Base-by-base conservation (phyloP, 2,329 filamentous ascomycete species). In the Triangularia verruculosa region DNA sequence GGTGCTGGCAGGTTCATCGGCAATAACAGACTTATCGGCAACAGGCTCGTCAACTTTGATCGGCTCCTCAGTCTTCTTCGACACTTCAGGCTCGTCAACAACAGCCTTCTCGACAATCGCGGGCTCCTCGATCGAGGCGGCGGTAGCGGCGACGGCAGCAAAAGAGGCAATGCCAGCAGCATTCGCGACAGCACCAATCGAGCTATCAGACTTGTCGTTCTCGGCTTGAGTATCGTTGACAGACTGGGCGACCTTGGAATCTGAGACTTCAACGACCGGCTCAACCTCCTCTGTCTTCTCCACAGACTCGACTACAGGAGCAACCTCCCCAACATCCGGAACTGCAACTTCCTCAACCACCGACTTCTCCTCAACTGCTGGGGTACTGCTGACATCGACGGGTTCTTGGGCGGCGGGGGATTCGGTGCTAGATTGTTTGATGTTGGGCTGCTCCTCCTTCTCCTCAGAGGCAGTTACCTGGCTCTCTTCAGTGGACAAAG, bases 11-110 rank as follows among this genome's bases (percentile, higher is more conserved):
- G 68, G 28, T 27, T 65, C 59, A 55, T 68, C 66, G 24, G 39
- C 34, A 51, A 54, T 52, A 32, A 60, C 52, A 54, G 61, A 7
- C 17, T 66, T 64, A 25, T 66, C 64, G n/a, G 64, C 64, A 39
- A 64, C 58, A 6, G 66, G 39, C 39, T 47, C n/a, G 52, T 25
- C 25, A 54, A 28, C 52, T 54, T 54, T 28, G 52, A 54, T 54
- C 12, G 52, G 52, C 52, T 57, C 28, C 55, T 57, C 54, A 27
- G 27, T 7, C 28, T 61, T 66, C 17, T 67, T 64, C 11, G 61
- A 59, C 1, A 52, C 20, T 13, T 54, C 6, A 9, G 57, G n/a
- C 39, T 47, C 39, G 8, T 47, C 39, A 47, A 47, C 43, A 32
- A 39, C 24, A 22, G 58, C 27, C 15, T 63, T 8, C 5, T 58